phyloP scores from a whole-genome alignment of 2,329 filamentous ascomycete genomes.

The Colletotrichum incanum region DNA sequence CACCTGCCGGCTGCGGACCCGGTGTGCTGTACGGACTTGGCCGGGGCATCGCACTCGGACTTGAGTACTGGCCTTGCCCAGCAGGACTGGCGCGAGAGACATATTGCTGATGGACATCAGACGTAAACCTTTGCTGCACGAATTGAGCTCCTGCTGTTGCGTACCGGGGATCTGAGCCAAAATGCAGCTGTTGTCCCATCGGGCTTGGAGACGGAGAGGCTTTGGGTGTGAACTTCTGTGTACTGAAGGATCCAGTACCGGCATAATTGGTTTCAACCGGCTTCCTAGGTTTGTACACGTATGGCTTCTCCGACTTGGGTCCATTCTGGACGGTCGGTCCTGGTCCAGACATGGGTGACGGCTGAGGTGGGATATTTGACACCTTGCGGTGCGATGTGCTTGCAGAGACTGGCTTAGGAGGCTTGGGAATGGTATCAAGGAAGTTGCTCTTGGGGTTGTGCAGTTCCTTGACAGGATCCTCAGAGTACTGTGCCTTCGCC shows the following conservation, averaged over 20 bases:
- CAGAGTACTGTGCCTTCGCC: conserved; percentile 90
- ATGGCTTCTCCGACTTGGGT: conserved; percentile 62
- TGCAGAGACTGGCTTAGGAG: conserved; percentile 56
- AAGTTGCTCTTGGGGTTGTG: conserved; percentile 82
- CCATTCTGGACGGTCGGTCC: conserved; percentile 22
- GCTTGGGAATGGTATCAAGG: conserved; percentile 77
- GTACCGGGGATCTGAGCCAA: conserved; percentile 51
- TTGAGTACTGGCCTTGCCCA: conserved; percentile 6
- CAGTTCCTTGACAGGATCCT: conserved; percentile 73
- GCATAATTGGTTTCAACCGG: conserved; percentile 48
- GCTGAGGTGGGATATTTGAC: conserved; percentile 36
- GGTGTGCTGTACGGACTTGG: conserved; percentile 28
- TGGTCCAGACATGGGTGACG: conserved; percentile 20
- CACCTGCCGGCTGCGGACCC: conserved; percentile 24
- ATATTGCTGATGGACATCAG: conserved; percentile 36
- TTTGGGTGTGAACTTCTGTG: conserved; percentile 55
- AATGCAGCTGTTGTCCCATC: conserved; percentile 48
- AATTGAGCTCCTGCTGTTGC: conserved; percentile 42
- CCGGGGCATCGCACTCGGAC: conserved; percentile 14
- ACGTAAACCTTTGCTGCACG: conserved; percentile 48
- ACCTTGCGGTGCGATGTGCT: conserved; percentile 46
- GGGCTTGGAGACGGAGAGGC: conserved; percentile 48
- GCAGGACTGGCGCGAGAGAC: conserved; percentile 5
- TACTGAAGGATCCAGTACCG: conserved; percentile 49
- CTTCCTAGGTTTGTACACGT: conserved; percentile 67